Base-by-base conservation (phyloP, 2,329 filamentous ascomycete genomes). In the Rutstroemia sp. region DNA sequence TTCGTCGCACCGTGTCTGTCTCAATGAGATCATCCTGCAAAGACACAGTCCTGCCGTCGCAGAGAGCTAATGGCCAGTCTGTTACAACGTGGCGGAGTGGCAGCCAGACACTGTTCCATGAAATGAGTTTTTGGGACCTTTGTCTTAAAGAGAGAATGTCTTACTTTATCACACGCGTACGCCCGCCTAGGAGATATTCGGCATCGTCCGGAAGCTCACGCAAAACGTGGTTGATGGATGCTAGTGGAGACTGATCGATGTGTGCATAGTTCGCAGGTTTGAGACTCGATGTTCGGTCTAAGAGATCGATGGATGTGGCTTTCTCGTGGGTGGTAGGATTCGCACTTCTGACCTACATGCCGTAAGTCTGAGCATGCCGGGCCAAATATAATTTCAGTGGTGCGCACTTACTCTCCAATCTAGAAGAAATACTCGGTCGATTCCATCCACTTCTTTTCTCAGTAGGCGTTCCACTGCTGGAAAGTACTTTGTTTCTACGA, bases 51-150 rank as follows among this genome's bases (percentile, higher is more conserved):
- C 44, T 58, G 16, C 56, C 55, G 46, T 60, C 58, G 52, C 56
- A 60, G 9, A 60, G 17, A 10, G 58, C 58, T 5, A 58, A 48
- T 12, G 58, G 58, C 47, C 51, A 58, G 39, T 48, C 51, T 52
- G 56, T 54, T 5, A 56, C 44, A 3, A 45, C 21, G 44, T 50
- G 16, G 37, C 23, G 17, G 17, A 56, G 44, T 14, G 53, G 52
- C 6, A 51, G 17, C 57, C 57, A 58, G 21, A 58, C 37, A 41
- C 57, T 58, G 23, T n/a, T 17, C 17, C n/a, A 14, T 17, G 16
- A 21, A 8, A 17, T 21, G 21, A 44, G 41, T 12, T 34, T 34
- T 5, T 5, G 30, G 12, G 30, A 34, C 30, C 30, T 34, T 5
- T 12, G 30, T 34, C 12, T 34, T 34, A 34, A 12, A 10, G 4